Evolutionary conservation across 768 basidiomycete genomes (phyloP).

Genomic region (Cytidiella melzeri): DNA sequence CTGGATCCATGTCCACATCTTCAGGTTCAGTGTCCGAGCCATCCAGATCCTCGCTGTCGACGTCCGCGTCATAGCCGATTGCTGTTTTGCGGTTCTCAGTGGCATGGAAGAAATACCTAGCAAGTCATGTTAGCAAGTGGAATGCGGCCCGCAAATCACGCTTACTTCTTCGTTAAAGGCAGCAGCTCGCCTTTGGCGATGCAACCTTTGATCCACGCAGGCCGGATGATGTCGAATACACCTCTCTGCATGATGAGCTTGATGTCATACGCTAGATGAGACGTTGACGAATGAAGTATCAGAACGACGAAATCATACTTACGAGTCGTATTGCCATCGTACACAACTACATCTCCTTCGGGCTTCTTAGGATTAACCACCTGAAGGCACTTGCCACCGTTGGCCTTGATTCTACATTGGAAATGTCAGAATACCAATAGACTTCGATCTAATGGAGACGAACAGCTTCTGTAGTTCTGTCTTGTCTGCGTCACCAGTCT

Average conservation of each 20-base stretch:
- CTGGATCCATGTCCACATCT: constrained; percentile 11
- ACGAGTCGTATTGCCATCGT: constrained; percentile 68
- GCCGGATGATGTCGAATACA: constrained; percentile 65
- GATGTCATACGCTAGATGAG: constrained; percentile 56
- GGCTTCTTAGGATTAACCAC: constrained; percentile 52
- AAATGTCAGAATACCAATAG: not conserved
- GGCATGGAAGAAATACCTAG: constrained; percentile 77
- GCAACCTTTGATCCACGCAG: constrained; percentile 79
- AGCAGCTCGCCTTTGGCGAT: constrained; percentile 49
- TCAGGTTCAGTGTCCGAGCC: constrained; percentile 8
- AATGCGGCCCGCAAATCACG: not conserved
- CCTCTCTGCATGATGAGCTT: constrained; percentile 67
- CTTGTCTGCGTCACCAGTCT: constrained; percentile 62
- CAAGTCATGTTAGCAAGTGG: not conserved
- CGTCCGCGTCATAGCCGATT: constrained; percentile 42
- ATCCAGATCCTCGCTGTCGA: constrained; percentile 28
- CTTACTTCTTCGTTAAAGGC: constrained; percentile 65
- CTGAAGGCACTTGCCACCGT: constrained; percentile 65
- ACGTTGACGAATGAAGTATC: too few species aligned
- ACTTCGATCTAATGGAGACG: constrained; percentile 14
- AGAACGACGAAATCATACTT: constrained; percentile 22
- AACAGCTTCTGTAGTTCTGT: constrained; percentile 63
- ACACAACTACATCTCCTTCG: constrained; percentile 49
- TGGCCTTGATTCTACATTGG: constrained; percentile 52
- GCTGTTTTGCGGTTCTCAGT: constrained; percentile 42